Evolutionary conservation across 202 grass and related monocot species (phyloP).

Genomic region (Panicum virgatum): DNA sequence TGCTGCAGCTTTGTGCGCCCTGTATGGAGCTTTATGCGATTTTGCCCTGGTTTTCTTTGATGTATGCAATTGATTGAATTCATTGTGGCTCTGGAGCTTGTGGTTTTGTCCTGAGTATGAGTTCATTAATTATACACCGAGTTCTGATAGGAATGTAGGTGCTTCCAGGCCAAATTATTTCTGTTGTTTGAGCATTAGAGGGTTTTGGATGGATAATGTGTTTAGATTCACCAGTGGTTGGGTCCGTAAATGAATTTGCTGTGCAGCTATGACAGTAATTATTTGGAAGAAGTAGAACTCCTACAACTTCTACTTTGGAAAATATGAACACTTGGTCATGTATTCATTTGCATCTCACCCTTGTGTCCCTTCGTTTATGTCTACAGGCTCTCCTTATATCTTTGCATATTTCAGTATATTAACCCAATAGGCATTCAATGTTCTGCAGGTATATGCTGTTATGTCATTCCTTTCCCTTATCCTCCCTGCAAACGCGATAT

Average conservation of each 20-base stretch:
- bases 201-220: neutral
- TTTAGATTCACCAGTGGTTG: neutral
- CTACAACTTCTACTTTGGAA: neutral
- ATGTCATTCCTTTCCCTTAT: conserved; percentile 88
- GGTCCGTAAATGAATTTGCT: neutral
- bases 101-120: neutral
- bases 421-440: neutral
- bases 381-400: neutral
- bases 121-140: neutral
- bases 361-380: neutral
- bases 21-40: neutral
- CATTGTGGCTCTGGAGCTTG: neutral
- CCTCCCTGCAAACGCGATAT: conserved; percentile 66
- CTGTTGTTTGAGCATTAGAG: neutral
- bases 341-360: conserved; percentile 3
- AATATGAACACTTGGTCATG: neutral
- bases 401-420: neutral
- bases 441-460: conserved; percentile 85
- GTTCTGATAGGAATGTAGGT: neutral
- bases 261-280: neutral
- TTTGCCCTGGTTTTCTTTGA: neutral
- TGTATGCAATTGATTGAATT: neutral
- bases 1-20: neutral
- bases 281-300: neutral
- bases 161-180: neutral